These are phyloP conservation scores for Phytophthora europaea DNA, from an alignment of 352 stramenopile genomes.

Conservation along the genomic window DNA sequence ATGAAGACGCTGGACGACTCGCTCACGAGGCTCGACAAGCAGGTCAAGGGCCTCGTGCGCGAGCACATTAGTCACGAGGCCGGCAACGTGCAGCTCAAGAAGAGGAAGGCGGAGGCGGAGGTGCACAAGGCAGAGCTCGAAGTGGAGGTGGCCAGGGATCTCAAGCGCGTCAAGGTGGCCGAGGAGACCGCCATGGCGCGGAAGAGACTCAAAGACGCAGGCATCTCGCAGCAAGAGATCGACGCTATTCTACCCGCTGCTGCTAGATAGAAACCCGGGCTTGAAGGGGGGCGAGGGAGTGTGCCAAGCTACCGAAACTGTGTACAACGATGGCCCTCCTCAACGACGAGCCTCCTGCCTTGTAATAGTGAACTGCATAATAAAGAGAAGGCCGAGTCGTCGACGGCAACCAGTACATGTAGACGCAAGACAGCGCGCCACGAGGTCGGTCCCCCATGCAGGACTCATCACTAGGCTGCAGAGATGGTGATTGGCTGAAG, in stretches of 20 bases:
- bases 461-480: constrained; percentile 8
- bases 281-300: not conserved
- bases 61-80: constrained; percentile 35
- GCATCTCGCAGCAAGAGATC: constrained; percentile 43
- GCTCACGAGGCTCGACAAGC: constrained; percentile 34
- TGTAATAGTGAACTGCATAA: constrained; percentile 36
- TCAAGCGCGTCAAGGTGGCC: constrained; percentile 42
- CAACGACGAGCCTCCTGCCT: constrained; percentile 19
- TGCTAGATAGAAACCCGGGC: constrained; percentile 22
- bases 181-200: constrained; percentile 43
- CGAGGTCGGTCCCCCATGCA: not conserved
- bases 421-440: constrained; percentile 1
- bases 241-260: constrained; percentile 33
- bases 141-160: constrained; percentile 38
- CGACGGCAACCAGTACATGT: not conserved
- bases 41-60: constrained; percentile 34
- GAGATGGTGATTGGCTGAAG: constrained; percentile 43
- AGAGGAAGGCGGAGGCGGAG: constrained; percentile 40
- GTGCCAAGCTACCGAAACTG: not conserved
- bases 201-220: constrained; percentile 45
- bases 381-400: constrained; percentile 28
- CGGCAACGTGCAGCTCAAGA: constrained; percentile 23
- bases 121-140: constrained; percentile 44
- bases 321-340: not conserved
- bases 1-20: constrained; percentile 45